phyloP scores from a whole-genome alignment of 176 grass and related monocot genomes.

The Oryza glaberrima region DNA sequence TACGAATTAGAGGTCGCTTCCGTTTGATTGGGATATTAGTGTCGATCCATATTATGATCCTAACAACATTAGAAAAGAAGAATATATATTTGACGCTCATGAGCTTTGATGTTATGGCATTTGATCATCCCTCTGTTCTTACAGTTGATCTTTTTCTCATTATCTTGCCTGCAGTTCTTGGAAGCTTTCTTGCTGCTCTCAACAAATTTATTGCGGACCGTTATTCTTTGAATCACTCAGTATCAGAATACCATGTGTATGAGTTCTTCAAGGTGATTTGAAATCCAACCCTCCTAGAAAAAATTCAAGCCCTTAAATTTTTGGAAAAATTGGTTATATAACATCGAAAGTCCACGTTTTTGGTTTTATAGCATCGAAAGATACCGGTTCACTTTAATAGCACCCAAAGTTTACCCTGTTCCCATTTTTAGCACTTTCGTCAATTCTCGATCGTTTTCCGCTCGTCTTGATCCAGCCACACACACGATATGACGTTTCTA shows the following conservation, averaged over 20 bases:
- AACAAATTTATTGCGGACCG: constrained; percentile 94
- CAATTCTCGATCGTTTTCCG: too few species aligned
- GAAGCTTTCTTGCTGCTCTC: constrained; percentile 89
- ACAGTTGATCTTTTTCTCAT: neutral
- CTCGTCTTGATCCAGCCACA: too few species aligned
- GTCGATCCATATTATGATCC: neutral
- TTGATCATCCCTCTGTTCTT: neutral
- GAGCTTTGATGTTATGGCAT: neutral
- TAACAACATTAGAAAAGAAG: neutral
- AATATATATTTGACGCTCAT: neutral
- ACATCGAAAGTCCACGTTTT: too few species aligned
- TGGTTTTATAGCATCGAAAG: too few species aligned
- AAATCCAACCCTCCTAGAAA: neutral
- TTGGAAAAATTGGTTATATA: neutral
- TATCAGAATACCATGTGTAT: constrained; percentile 94
- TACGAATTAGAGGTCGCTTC: neutral
- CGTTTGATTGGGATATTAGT: neutral
- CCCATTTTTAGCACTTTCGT: too few species aligned
- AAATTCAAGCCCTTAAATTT: constrained; percentile 4
- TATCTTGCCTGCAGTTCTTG: constrained; percentile 68
- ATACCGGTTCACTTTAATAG: too few species aligned
- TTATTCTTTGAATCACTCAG: constrained; percentile 85
- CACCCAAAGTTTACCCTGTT: too few species aligned
- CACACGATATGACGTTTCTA: too few species aligned
- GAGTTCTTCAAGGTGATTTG: constrained; percentile 87